phyloP scores from a whole-genome alignment of 805 yeast genomes.

The Wickerhamiella slavikovae region DNA sequence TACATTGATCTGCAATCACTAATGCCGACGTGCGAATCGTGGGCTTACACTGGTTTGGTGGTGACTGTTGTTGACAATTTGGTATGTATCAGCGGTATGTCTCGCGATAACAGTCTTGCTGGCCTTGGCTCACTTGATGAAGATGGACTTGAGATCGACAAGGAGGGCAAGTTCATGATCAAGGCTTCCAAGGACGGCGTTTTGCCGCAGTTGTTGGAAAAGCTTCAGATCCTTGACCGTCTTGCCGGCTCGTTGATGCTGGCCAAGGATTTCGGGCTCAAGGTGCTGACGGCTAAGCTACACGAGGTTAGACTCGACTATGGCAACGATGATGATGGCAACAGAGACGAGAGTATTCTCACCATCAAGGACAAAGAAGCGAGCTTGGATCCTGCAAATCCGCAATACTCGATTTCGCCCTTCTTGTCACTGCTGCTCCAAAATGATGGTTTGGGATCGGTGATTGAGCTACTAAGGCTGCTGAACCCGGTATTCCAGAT shows the following conservation, averaged over 20 bases:
- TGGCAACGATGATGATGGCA: slow-evolving; percentile 3
- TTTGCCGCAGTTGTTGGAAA: not conserved
- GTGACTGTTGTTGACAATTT: slow-evolving; percentile 4
- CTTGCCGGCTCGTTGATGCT: slow-evolving; percentile 10
- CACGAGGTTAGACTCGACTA: slow-evolving; percentile 8
- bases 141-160: not conserved
- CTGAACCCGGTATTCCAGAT: slow-evolving; percentile 9
- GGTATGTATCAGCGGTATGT: slow-evolving; percentile 2
- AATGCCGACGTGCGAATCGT: slow-evolving; percentile 4
- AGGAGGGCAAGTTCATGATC: not conserved
- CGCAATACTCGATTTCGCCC: slow-evolving; percentile 10
- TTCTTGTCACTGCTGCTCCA: slow-evolving; percentile 12
- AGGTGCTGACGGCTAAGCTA: slow-evolving; percentile 8
- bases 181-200: not conserved
- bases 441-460: slow-evolving; percentile 6
- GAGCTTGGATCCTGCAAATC: slow-evolving; percentile 8
- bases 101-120: slow-evolving; percentile 1
- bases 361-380: slow-evolving; percentile 6
- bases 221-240: slow-evolving; percentile 5
- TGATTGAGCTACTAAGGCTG: slow-evolving; percentile 6
- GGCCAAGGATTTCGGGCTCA: slow-evolving; percentile 6
- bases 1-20: slow-evolving; percentile 8
- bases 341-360: no score
- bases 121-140: slow-evolving; percentile 2
- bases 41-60: slow-evolving; percentile 12